phyloP scores from a whole-genome alignment of 2,329 filamentous ascomycete species.

The Geosmithia putterillii region DNA sequence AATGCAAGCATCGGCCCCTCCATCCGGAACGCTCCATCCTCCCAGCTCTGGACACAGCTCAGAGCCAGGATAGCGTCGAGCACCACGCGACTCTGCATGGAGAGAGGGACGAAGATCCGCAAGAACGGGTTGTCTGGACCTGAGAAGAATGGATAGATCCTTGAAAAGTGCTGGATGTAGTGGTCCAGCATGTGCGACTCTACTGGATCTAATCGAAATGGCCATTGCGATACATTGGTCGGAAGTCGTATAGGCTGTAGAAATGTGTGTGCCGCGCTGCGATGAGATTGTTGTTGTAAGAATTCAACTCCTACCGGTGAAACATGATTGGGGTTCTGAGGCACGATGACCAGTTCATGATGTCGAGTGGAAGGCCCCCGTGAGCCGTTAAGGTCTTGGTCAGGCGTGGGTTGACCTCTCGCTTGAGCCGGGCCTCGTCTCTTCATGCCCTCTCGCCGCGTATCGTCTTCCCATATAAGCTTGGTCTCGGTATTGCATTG shows the following conservation, averaged over 20 bases:
- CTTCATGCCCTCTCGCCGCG: constrained; percentile 6
- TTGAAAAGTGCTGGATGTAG: constrained; percentile 8
- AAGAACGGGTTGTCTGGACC: constrained; percentile 8
- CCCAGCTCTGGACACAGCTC: constrained; percentile 7
- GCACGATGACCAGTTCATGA: background rate
- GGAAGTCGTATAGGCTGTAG: too few species aligned
- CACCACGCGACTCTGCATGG: constrained; percentile 7
- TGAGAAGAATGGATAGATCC: constrained; percentile 7
- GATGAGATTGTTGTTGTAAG: too few species aligned
- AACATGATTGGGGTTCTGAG: too few species aligned
- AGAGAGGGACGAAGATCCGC: constrained; percentile 6
- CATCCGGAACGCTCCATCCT: constrained; percentile 6
- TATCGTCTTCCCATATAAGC: constrained; percentile 9
- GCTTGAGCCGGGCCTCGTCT: constrained; percentile 4
- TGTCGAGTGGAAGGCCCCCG: too few species aligned
- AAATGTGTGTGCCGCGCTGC: too few species aligned
- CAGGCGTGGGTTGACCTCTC: background rate
- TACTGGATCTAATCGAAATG: constrained; percentile 3
- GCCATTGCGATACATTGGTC: constrained; percentile 5
- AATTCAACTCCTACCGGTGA: background rate
- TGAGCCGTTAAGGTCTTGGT: too few species aligned
- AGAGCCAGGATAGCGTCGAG: constrained; percentile 6
- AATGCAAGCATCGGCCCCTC: constrained; percentile 5
- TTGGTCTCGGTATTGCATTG: constrained; percentile 4
- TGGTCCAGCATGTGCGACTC: constrained; percentile 7